A percentile compares a stretch with the other conserved stretches of the same genome.
Conservation (phyloP, 306 rosid genomes). For the Urtica urens region DNA sequence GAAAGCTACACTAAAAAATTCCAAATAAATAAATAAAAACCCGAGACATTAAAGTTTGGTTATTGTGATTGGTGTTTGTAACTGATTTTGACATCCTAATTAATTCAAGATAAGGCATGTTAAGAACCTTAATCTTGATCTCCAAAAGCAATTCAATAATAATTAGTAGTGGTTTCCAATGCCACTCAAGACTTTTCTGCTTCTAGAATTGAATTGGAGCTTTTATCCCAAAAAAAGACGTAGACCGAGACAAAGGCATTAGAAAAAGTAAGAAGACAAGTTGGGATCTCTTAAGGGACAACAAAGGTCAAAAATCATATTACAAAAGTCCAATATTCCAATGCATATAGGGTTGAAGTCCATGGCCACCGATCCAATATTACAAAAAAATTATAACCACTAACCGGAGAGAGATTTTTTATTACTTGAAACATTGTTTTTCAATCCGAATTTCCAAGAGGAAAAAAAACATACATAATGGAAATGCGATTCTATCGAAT, state of each 20-base stretch:
- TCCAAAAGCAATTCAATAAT: not conserved
- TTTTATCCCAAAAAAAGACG: not conserved
- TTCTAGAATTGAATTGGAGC: not conserved
- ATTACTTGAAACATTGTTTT: slow-evolving; percentile 1
- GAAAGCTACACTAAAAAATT: not conserved
- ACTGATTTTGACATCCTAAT: slow-evolving; percentile 2
- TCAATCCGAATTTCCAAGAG: not conserved
- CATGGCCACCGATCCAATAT: no score
- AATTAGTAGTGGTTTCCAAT: not conserved
- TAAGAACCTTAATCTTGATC: not conserved
- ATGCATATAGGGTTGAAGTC: not conserved
- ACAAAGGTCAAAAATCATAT: not conserved
- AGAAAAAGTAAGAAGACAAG: not conserved
- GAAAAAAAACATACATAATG: not conserved
- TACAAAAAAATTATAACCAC: not conserved
- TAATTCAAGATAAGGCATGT: not conserved
- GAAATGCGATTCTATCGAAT: not conserved
- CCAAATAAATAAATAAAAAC: not conserved
- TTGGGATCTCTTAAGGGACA: not conserved
- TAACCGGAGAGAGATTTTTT: not conserved
- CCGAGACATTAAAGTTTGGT: not conserved
- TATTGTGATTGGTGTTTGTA: not conserved
- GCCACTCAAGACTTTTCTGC: not conserved
- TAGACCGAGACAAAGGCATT: not conserved
- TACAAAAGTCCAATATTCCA: not conserved